Conservation (phyloP, 495 filamentous ascomycete species). For the Tuber microsphaerosporum region DNA sequence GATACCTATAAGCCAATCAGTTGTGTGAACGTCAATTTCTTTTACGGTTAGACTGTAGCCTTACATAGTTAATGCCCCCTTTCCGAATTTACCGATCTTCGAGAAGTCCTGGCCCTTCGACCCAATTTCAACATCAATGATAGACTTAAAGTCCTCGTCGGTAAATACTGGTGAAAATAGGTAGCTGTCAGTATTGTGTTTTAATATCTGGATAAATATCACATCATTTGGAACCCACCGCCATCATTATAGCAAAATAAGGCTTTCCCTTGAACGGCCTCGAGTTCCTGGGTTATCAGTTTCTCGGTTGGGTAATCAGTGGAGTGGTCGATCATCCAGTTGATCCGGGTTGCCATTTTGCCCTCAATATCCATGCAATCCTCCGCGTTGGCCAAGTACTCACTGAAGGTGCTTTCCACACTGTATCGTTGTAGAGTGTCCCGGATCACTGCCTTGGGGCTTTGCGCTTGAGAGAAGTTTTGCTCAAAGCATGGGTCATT, state of each 20-base stretch:
- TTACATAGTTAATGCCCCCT: slow-evolving; percentile 45
- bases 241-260: slow-evolving; percentile 45
- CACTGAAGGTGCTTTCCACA: slow-evolving; percentile 44
- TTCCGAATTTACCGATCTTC: slow-evolving; percentile 46
- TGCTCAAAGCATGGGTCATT: slow-evolving; percentile 39
- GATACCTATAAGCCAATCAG: slow-evolving; percentile 40
- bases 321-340: slow-evolving; percentile 43
- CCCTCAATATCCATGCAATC: slow-evolving; percentile 27
- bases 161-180: slow-evolving; percentile 33
- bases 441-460: slow-evolving; percentile 40
- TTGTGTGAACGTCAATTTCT: background rate
- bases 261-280: slow-evolving; percentile 43
- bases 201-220: background rate
- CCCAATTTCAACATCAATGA: slow-evolving; percentile 43
- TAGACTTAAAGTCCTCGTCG: slow-evolving; percentile 43
- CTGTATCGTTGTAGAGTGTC: slow-evolving; percentile 45
- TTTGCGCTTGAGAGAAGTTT: slow-evolving; percentile 44
- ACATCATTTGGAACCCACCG: slow-evolving; percentile 15
- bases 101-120: slow-evolving; percentile 14
- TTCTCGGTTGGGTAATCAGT: slow-evolving; percentile 12
- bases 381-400: slow-evolving; percentile 48
- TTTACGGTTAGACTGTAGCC: background rate
- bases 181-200: slow-evolving; percentile 2
- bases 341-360: slow-evolving; percentile 38
- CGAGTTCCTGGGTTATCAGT: slow-evolving; percentile 39